Base-by-base conservation (phyloP, 2,329 filamentous ascomycete species). In the Pseudocercospora musae region DNA sequence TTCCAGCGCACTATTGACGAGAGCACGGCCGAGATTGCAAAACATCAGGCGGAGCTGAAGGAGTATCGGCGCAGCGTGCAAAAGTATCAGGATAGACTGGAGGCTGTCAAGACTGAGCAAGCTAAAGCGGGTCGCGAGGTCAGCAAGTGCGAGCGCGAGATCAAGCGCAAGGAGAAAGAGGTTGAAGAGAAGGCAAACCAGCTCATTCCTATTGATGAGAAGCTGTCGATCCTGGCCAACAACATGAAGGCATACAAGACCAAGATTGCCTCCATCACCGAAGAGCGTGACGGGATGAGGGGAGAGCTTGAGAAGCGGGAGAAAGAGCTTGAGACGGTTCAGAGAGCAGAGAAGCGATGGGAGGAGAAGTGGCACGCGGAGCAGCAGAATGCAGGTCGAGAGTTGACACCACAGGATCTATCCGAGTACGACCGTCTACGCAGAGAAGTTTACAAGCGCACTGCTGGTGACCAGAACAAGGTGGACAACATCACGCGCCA, bases 1-100 rank as follows among this genome's bases (percentile, higher is more conserved):
- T 96, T 96, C 75, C 94, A 99, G 76, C 89, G 89, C 62, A 86
- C 92, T 29, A 97, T 99, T 81, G 91, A 97, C 70, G 90, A 94
- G 70, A 96, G 95, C 23, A 93, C 89, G 69, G 87, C 87, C 49
- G 89, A 95, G 71, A 99, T 99, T 62, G 89, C 94, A 71, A 92
- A 91, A 70, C 92, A 97, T 71, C 93, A 98, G 72, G 92, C 96
- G 73, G 93, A 98, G 70, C 82, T 99, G 20, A 96, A 96, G 75
- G 94, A 98, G 76, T 90, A 92, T 74, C 88, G 90, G 57, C 90
- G 95, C 53, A 92, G 91, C 37, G 89, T 97, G 20, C 90, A 96
- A 71, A 87, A 90, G 59, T 96, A 91, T 69, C 90, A 96, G 71
- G 85, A 85, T 66, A 87, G 85, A 62, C 85, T 98, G 4, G 91